phyloP scores from a whole-genome alignment of 1,139 yeast genomes.

The Scheffersomyces lignicola region DNA sequence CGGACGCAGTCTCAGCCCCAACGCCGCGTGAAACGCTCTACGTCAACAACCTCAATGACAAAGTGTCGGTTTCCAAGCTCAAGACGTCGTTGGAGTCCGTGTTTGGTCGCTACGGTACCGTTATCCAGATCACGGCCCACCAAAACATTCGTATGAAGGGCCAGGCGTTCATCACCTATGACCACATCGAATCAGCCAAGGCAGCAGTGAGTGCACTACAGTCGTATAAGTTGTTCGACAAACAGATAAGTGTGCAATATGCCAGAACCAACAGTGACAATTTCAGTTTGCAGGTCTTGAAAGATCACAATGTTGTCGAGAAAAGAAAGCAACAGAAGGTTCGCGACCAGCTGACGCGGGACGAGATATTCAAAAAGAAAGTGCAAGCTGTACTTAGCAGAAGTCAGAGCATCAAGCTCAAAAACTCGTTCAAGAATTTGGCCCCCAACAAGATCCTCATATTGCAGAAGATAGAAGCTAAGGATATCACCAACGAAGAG shows the following conservation, averaged over 20 bases:
- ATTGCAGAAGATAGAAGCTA: constrained; percentile 52
- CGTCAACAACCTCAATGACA: constrained; percentile 71
- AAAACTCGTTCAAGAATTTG: constrained; percentile 33
- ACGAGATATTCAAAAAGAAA: constrained; percentile 11
- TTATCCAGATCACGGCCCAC: constrained; percentile 59
- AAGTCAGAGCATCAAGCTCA: constrained; percentile 14
- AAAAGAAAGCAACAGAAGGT: constrained; percentile 14
- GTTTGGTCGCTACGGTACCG: constrained; percentile 49
- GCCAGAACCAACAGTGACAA: constrained; percentile 53
- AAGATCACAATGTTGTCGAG: constrained; percentile 17
- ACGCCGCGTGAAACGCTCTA: constrained; percentile 46
- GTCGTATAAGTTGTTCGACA: constrained; percentile 50
- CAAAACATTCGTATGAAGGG: constrained; percentile 69
- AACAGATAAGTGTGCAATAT: constrained; percentile 46
- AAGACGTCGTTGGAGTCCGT: constrained; percentile 40
- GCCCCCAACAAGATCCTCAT: constrained; percentile 75
- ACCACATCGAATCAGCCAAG: constrained; percentile 40
- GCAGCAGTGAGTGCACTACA: constrained; percentile 49
- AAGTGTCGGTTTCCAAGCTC: constrained; percentile 54
- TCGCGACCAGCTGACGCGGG: constrained; percentile 11
- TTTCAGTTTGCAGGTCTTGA: constrained; percentile 12
- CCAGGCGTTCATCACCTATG: constrained; percentile 81
- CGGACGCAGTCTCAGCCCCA: not conserved
- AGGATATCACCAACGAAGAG: constrained; percentile 33
- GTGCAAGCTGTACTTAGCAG: constrained; percentile 19